A percentile compares a stretch with the other conserved stretches of the same genome.
These are phyloP conservation scores for Myxozyma udenii DNA, from an alignment of 805 yeast genomes.

Conservation along the genomic window DNA sequence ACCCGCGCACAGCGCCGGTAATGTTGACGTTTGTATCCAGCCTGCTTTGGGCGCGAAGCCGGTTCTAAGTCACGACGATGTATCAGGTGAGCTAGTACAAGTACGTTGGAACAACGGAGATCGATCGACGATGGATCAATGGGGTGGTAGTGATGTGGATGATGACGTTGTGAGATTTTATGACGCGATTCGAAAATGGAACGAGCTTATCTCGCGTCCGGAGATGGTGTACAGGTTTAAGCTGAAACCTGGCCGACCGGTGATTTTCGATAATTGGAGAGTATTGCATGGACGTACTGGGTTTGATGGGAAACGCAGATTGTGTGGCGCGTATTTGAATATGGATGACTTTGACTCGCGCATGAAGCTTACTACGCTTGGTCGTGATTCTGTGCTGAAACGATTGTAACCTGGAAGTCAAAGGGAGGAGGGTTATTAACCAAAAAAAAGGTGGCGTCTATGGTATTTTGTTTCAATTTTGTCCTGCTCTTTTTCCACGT, in stretches of 20 bases:
- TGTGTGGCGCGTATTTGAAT: constrained; percentile 69
- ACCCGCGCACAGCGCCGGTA: constrained; percentile 77
- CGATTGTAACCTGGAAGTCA: constrained; percentile 7
- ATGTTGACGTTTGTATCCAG: constrained; percentile 57
- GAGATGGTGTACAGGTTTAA: constrained; percentile 54
- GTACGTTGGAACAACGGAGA: constrained; percentile 72
- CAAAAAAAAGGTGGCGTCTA: background rate
- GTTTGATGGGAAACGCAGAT: constrained; percentile 62
- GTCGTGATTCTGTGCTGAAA: constrained; percentile 43
- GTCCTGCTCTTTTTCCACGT: background rate
- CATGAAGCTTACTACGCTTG: constrained; percentile 47
- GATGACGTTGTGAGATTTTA: constrained; percentile 51
- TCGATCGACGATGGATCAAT: constrained; percentile 56
- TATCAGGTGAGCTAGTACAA: constrained; percentile 53
- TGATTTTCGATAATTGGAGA: constrained; percentile 72
- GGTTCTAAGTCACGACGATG: constrained; percentile 51
- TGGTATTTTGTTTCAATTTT: background rate
- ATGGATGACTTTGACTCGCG: constrained; percentile 61
- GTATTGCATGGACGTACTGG: constrained; percentile 65
- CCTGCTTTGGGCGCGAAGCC: constrained; percentile 54
- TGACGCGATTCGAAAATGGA: constrained; percentile 58
- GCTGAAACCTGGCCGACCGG: constrained; percentile 61
- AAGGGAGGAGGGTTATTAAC: too few species aligned
- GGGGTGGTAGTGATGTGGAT: constrained; percentile 42
- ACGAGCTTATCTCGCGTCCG: constrained; percentile 47